Conservation (phyloP, 768 basidiomycete species). For the Pleurotus tuoliensis region DNA sequence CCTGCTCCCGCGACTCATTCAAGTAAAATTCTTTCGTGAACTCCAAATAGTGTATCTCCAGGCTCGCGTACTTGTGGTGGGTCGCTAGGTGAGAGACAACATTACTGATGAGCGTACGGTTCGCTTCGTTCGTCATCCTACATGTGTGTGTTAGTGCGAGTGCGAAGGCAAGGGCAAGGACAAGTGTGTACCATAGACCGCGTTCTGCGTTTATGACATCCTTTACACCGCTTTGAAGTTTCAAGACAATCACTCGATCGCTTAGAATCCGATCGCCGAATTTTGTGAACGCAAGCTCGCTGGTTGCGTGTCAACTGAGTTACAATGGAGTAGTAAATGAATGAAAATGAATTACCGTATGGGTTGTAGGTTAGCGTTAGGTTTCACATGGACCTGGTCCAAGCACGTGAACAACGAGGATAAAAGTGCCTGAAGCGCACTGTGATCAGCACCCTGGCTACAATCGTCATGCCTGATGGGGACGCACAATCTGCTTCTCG, state of each 20-base stretch:
- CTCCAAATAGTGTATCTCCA: slow-evolving; percentile 54
- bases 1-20: slow-evolving; percentile 39
- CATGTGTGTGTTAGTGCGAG: too few relatives aligned
- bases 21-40: slow-evolving; percentile 51
- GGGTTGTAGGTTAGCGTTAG: slow-evolving; percentile 29
- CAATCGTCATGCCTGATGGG: background rate
- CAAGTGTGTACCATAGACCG: background rate
- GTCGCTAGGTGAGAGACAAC: slow-evolving; percentile 57
- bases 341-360: slow-evolving; percentile 36
- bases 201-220: background rate
- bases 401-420: slow-evolving; percentile 66
- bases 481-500: slow-evolving; percentile 57
- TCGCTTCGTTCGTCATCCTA: background rate
- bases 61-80: slow-evolving; percentile 55
- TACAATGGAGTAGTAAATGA: too few relatives aligned
- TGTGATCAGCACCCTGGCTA: too few relatives aligned
- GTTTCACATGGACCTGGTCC: slow-evolving; percentile 60
- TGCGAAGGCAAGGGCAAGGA: background rate
- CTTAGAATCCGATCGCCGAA: slow-evolving; percentile 52
- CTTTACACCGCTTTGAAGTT: slow-evolving; percentile 27
- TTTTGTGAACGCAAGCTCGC: slow-evolving; percentile 53
- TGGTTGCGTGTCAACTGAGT: slow-evolving; percentile 13
- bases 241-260: slow-evolving; percentile 47
- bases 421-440: slow-evolving; percentile 42
- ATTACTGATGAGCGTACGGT: slow-evolving; percentile 35